Base-by-base conservation (phyloP, 1,284 basidiomycete species). In the Ceratobasidium papillatum region DNA sequence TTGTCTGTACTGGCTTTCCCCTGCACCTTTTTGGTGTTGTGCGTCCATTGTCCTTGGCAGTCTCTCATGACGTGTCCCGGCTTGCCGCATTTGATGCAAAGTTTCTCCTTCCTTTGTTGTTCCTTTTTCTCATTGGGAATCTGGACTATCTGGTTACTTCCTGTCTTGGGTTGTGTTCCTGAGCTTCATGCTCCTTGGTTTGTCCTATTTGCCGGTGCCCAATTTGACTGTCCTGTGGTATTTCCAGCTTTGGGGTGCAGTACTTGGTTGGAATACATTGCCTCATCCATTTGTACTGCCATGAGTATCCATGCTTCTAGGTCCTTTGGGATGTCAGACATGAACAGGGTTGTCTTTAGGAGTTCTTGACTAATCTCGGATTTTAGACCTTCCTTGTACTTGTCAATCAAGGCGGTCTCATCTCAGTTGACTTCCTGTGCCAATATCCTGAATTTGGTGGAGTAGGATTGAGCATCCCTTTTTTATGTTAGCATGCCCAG, bases 71-170 rank as follows among this genome's bases (percentile, higher is more conserved):
- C 12, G 19, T 61, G 58, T 61, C 58, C 34, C 8, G 32, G 5
- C 19, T 61, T 41, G 5, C 58, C 36, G 19, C 58, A 61, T 25
- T 61, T 61, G 32, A 61, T 34, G 58, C 58, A 64, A 4, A 30
- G 41, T 14, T 17, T 41, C 47, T 52, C 63, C 11, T 51, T 51
- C 47, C 45, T 52, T 14, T 17, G 25, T n/a, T 32, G 22, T 4
- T 52, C 63, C 25, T 62, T 62, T 62, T 62, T 12, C 25, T 62
- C 59, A 2, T 62, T 32, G 3, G 59, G 36, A 3, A 62, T 30
- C 41, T n/a, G 5, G 5, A 62, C 41, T n/a, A 25, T 43, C 3
- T 41, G 2, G 36, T 27, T 30, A n/a, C n/a, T n/a, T n/a, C n/a
- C n/a, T 43, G 22, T 14, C 17, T 62, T 5, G 58, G 9, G 25